Evolutionary conservation across 257 asterid species (phyloP).

Genomic region (Nicotiana benthamiana): DNA sequence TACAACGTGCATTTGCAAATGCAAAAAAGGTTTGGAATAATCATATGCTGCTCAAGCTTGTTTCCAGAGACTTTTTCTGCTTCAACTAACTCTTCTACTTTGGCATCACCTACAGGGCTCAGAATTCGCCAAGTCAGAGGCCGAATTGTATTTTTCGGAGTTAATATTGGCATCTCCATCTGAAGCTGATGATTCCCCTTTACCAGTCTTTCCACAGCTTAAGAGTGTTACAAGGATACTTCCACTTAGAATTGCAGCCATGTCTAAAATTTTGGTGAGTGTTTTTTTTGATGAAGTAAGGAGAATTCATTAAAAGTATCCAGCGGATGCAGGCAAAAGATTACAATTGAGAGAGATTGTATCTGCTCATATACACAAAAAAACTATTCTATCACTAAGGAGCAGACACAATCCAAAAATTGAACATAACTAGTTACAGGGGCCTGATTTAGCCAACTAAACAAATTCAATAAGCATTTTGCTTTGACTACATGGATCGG

Average conservation of each 20-base stretch:
- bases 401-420: too few species aligned
- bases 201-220: constrained; percentile 73
- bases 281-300: neutral
- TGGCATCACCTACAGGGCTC: constrained; percentile 43
- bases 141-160: constrained; percentile 55
- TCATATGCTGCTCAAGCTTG: constrained; percentile 1
- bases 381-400: too few species aligned
- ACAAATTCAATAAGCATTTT: too few species aligned
- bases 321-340: too few species aligned
- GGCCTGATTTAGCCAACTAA: too few species aligned
- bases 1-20: constrained; percentile 88
- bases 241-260: constrained; percentile 79
- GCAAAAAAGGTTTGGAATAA: constrained; percentile 47
- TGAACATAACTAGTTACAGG: too few species aligned
- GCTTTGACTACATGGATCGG: too few species aligned
- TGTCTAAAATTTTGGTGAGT: constrained; percentile 87
- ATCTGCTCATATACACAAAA: too few species aligned
- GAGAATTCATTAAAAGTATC: too few species aligned
- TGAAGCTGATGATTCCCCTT: constrained; percentile 32
- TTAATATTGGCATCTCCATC: constrained; percentile 52
- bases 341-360: too few species aligned
- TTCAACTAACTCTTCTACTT: constrained; percentile 16
- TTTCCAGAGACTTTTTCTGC: constrained; percentile 6
- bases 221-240: constrained; percentile 57
- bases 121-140: constrained; percentile 59